Percentiles rank a stretch among this genome's conserved stretches.
Conservation (phyloP, 2,329 filamentous ascomycete species). For the Alternaria sp. region DNA sequence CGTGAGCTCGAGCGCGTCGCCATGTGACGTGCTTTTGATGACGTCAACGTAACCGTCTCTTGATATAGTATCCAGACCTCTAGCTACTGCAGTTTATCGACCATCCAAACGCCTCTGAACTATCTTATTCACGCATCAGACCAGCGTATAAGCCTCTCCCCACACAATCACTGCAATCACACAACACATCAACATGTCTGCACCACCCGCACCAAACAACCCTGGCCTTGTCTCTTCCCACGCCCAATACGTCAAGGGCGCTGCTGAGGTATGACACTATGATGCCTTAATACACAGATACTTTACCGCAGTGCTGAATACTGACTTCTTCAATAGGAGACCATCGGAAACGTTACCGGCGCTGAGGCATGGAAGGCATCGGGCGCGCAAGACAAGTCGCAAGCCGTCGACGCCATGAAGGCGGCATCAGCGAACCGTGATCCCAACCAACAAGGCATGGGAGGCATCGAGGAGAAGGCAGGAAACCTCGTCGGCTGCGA, state of each 20-base stretch:
- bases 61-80: constrained; percentile 9
- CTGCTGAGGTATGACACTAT: constrained; percentile 64
- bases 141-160: background rate
- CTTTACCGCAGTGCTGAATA: background rate
- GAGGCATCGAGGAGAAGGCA: constrained; percentile 70
- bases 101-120: background rate
- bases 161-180: background rate
- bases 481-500: constrained; percentile 72
- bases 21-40: constrained; percentile 16
- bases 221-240: constrained; percentile 71
- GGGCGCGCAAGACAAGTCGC: constrained; percentile 70
- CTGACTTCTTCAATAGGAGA: constrained; percentile 53
- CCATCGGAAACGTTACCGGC: constrained; percentile 69
- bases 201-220: constrained; percentile 45
- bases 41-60: constrained; percentile 13
- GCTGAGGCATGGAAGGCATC: constrained; percentile 70
- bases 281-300: too few relatives aligned
- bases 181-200: constrained; percentile 31
- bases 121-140: background rate
- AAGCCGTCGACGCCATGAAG: constrained; percentile 70
- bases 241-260: constrained; percentile 74
- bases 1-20: constrained; percentile 10
- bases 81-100: background rate
- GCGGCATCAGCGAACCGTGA: constrained; percentile 66
- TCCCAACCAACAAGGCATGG: constrained; percentile 63